Base-by-base conservation (phyloP, 2,329 filamentous ascomycete species). In the Diaporthe caulivora region DNA sequence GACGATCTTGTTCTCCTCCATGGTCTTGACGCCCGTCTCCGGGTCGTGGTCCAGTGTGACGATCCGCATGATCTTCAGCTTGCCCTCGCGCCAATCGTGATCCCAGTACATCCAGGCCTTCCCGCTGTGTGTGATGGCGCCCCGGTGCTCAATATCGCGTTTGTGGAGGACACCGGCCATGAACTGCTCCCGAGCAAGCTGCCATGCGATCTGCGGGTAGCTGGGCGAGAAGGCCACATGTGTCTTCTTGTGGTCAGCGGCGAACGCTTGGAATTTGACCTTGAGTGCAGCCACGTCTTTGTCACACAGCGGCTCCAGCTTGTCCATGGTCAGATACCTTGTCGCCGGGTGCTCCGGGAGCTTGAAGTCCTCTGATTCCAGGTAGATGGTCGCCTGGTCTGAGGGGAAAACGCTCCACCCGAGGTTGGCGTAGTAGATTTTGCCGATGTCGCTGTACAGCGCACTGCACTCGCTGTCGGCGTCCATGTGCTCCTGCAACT, bases 31-130 rank as follows among this genome's bases (percentile, higher is more conserved):
- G 9, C 71, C 67, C 26, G 74, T 75, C 51, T 76, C 71, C 18
- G 72, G 72, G 21, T 71, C 70, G 24, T 62, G 55, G 17, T 71
- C 72, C 13, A 73, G 72, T 55, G 58, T 69, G 15, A 79, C 77
- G 37, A 81, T 78, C 21, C 80, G 79, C 26, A 81, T 72, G 29
- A 81, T 69, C 29, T 80, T 79, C 51, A 81, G 80, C 72, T 79
- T 78, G 73, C 78, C 77, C 51, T 74, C 74, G 47, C 78, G 76
- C 75, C 80, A 82, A 75, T 84, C 81, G 72, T 82, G 82, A 49
- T 79, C 76, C 83, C 83, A 85, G 78, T 80, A 82, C 17, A 78
- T 75, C 80, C 79, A 83, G 4, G 78, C 78, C 42, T 76, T 72
- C 9, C 76, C 77, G 62, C 78, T 76, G 13, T 70, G 72, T 31